Conservation (phyloP, 257 asterid genomes). For the Cynanchum wilfordii region DNA sequence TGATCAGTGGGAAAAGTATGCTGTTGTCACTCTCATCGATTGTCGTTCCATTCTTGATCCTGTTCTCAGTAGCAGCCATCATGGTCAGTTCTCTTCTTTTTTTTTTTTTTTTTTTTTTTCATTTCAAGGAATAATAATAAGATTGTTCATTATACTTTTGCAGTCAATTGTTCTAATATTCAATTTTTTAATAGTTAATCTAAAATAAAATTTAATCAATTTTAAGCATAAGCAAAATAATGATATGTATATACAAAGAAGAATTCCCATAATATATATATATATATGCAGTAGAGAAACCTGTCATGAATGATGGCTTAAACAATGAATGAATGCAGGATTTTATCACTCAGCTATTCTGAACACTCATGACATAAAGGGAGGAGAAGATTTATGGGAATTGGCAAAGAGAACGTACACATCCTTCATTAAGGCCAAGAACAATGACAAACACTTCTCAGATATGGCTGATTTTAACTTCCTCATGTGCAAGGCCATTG, state of each 20-base stretch:
- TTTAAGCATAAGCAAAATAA: no score
- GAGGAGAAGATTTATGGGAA: slow-evolving; percentile 46
- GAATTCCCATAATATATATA: no score
- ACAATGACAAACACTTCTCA: slow-evolving; percentile 49
- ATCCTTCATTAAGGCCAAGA: slow-evolving; percentile 35
- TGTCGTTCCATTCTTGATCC: slow-evolving; percentile 88
- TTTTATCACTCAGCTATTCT: slow-evolving; percentile 59
- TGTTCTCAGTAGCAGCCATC: slow-evolving; percentile 42
- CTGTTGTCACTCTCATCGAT: slow-evolving; percentile 59
- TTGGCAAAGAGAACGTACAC: slow-evolving; percentile 36
- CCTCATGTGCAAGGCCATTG: slow-evolving; percentile 60
- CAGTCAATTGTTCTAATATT: no score
- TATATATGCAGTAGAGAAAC: no score
- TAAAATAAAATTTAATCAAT: no score
- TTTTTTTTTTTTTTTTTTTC: neutral
- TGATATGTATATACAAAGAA: no score
- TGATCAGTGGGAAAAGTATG: slow-evolving; percentile 66
- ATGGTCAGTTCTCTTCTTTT: slow-evolving; percentile 37
- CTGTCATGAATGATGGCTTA: neutral
- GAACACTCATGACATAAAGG: slow-evolving; percentile 43
- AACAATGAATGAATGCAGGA: slow-evolving; percentile 26
- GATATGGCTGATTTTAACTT: slow-evolving; percentile 68
- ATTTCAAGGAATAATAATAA: neutral
- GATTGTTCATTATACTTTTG: no score
- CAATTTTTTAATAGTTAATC: no score